Evolutionary conservation across 805 yeast species (phyloP).

Genomic region (Pichia manshurica): DNA sequence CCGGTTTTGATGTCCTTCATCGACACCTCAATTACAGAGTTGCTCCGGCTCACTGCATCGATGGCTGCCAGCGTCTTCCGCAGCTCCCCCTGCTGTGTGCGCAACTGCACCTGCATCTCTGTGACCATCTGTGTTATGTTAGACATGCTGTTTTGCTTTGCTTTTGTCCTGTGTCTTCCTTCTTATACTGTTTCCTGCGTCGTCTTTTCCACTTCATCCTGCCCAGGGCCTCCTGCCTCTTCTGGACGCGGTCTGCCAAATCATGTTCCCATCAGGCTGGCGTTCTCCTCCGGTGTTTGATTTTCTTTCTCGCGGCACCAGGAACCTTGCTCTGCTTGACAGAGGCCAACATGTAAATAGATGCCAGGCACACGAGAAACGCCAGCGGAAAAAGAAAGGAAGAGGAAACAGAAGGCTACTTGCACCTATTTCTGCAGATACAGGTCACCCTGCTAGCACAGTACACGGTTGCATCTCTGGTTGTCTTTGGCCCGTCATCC

Average conservation of each 20-base stretch:
- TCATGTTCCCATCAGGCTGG: background rate
- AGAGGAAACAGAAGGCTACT: too few species aligned
- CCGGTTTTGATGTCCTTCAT: constrained; percentile 44
- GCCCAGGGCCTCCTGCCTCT: too few species aligned
- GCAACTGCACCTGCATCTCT: constrained; percentile 64
- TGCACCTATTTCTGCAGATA: too few species aligned
- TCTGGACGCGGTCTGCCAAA: background rate
- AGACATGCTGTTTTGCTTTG: constrained; percentile 1
- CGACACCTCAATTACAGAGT: constrained; percentile 52
- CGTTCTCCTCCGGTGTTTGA: too few species aligned
- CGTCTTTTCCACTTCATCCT: background rate
- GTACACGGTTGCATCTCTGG: too few species aligned
- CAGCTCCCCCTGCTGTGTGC: constrained; percentile 54
- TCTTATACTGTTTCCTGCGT: background rate
- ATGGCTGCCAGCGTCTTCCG: constrained; percentile 48
- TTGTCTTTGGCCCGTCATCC: too few species aligned
- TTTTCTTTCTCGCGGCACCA: too few species aligned
- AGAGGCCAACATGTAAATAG: too few species aligned
- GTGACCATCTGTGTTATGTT: constrained; percentile 32
- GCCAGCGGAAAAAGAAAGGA: too few species aligned
- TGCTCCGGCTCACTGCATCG: constrained; percentile 42
- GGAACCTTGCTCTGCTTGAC: too few species aligned
- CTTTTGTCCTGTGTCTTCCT: background rate
- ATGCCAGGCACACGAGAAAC: too few species aligned
- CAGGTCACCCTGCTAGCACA: too few species aligned